phyloP scores from a whole-genome alignment of 352 stramenopile genomes.

The Phytopythium mirpurense region DNA sequence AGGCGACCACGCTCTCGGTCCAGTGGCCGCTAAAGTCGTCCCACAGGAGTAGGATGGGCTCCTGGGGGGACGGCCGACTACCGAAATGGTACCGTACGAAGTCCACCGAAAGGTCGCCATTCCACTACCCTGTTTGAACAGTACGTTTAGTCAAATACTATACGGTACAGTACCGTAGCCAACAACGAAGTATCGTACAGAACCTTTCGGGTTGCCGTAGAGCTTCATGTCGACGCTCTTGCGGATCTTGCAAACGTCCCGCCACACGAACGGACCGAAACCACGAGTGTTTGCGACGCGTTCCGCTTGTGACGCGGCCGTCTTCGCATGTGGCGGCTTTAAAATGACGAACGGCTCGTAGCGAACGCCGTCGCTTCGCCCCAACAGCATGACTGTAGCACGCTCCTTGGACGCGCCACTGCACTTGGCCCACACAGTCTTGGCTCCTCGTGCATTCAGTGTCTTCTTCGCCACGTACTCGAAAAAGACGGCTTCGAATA shows the following conservation, averaged over 20 bases:
- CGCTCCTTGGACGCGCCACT: not conserved
- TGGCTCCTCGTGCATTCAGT: not conserved
- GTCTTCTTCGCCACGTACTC: conserved; percentile 5
- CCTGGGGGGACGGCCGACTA: not conserved
- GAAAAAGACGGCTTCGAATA: conserved; percentile 2
- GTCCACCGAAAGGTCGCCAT: conserved; percentile 4
- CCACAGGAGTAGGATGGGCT: conserved; percentile 9
- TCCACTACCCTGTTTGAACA: conserved; percentile 5
- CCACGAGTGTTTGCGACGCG: not conserved
- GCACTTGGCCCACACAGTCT: conserved; percentile 1
- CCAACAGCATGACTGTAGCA: not conserved
- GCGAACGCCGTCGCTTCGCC: not conserved
- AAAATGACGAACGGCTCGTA: not conserved
- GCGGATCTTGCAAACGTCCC: not conserved
- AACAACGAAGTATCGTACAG: not conserved
- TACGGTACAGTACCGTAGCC: not conserved
- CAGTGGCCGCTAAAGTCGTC: conserved; percentile 9
- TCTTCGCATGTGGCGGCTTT: not conserved
- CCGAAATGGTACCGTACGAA: conserved; percentile 10
- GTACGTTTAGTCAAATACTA: not conserved
- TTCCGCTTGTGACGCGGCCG: not conserved
- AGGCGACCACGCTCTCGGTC: not conserved
- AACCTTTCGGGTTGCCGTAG: conserved; percentile 1
- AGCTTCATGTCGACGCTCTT: not conserved
- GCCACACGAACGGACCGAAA: not conserved